Percentiles rank a stretch among this genome's conserved stretches.
phyloP scores from a whole-genome alignment of 1,139 yeast species.

The Pichia sp. region DNA sequence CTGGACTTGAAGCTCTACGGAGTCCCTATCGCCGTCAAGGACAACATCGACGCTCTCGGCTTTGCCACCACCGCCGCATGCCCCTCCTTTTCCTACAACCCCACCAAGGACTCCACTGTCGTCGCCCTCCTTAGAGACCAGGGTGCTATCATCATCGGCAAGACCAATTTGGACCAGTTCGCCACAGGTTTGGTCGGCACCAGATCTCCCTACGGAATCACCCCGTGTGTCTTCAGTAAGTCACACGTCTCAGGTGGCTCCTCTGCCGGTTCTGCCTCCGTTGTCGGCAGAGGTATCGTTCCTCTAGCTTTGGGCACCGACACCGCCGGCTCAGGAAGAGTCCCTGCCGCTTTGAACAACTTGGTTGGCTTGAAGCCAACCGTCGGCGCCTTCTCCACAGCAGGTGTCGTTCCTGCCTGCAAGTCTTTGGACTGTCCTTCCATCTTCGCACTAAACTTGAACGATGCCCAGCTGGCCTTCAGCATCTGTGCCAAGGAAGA shows the following conservation, averaged over 20 bases:
- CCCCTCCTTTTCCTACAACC: constrained; percentile 69
- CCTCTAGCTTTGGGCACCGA: constrained; percentile 92
- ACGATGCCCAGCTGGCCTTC: constrained; percentile 79
- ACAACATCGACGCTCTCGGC: constrained; percentile 84
- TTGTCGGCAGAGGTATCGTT: constrained; percentile 82
- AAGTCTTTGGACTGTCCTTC: constrained; percentile 91
- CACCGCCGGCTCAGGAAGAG: constrained; percentile 98
- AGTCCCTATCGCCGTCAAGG: constrained; percentile 92
- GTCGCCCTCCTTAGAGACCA: constrained; percentile 67
- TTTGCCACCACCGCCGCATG: constrained; percentile 93
- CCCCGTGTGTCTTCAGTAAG: constrained; percentile 70
- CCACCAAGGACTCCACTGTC: constrained; percentile 68
- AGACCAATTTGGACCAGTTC: constrained; percentile 91
- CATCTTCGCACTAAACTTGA: constrained; percentile 67
- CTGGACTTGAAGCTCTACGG: constrained; percentile 64
- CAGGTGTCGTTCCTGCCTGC: constrained; percentile 97
- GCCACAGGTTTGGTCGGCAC: constrained; percentile 97
- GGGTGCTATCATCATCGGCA: constrained; percentile 89
- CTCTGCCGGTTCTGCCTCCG: constrained; percentile 91
- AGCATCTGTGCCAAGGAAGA: constrained; percentile 70
- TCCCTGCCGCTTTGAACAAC: constrained; percentile 94
- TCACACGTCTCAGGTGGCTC: constrained; percentile 91
- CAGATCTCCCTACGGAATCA: constrained; percentile 88
- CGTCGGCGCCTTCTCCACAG: constrained; percentile 75
- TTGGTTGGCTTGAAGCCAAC: constrained; percentile 90